Evolutionary conservation across 2,329 filamentous ascomycete genomes (phyloP).

Genomic region (Hypoxylon sp.): DNA sequence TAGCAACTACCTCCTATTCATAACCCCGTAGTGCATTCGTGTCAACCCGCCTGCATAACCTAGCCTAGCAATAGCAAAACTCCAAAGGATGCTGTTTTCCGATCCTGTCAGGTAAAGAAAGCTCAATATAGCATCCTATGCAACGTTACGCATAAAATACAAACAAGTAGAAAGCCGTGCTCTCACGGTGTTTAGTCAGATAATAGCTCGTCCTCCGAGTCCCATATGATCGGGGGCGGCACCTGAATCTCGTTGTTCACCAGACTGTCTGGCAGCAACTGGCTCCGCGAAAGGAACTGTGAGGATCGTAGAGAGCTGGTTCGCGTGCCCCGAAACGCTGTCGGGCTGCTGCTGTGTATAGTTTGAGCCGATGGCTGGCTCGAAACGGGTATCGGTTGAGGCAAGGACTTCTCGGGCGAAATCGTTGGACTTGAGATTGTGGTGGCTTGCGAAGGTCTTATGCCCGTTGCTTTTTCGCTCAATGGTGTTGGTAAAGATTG

Average conservation of each 20-base stretch:
- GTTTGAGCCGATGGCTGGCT: constrained; percentile 24
- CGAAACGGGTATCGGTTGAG: constrained; percentile 31
- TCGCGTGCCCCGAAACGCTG: constrained; percentile 22
- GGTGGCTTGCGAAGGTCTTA: constrained; percentile 55
- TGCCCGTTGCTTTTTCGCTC: constrained; percentile 28
- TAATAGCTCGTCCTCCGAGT: constrained; percentile 54
- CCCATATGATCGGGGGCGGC: constrained; percentile 52
- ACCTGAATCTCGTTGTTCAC: constrained; percentile 50
- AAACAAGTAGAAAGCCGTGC: too few species aligned
- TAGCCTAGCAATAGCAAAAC: constrained; percentile 7
- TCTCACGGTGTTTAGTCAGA: too few species aligned
- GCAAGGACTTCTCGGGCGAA: constrained; percentile 44
- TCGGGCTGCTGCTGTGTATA: constrained; percentile 35
- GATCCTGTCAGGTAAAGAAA: background rate
- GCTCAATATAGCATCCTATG: background rate
- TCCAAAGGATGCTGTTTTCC: constrained; percentile 1
- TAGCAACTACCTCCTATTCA: background rate
- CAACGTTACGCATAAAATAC: background rate
- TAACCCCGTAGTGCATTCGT: too few species aligned
- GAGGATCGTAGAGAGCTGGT: constrained; percentile 50
- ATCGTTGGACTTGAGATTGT: constrained; percentile 50
- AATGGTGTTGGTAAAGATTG: constrained; percentile 27
- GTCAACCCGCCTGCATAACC: too few species aligned
- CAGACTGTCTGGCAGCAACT: constrained; percentile 61
- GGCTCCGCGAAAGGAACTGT: constrained; percentile 61